phyloP scores from a whole-genome alignment of 1,284 basidiomycete genomes.

The Moesziomyces antarcticus region DNA sequence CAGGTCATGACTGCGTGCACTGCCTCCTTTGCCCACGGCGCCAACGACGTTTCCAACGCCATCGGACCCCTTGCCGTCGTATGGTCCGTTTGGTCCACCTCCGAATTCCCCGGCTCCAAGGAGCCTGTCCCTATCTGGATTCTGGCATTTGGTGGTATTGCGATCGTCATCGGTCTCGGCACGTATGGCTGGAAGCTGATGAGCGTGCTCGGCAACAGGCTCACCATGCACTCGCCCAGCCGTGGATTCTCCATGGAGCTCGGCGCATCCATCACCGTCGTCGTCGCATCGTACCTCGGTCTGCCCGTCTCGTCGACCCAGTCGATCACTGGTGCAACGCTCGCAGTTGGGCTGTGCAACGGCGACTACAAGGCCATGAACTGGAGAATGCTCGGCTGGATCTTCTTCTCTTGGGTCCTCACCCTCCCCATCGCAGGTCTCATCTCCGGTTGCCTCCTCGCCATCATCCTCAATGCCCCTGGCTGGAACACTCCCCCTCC shows the following conservation, averaged over 20 bases:
- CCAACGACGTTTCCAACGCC: constrained; percentile 51
- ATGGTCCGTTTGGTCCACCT: constrained; percentile 40
- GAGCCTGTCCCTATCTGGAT: constrained; percentile 43
- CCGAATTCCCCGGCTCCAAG: constrained; percentile 16
- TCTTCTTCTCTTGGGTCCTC: constrained; percentile 50
- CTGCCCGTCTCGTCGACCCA: constrained; percentile 45
- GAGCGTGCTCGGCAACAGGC: constrained; percentile 45
- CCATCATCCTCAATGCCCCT: constrained; percentile 45
- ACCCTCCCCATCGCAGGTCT: constrained; percentile 48
- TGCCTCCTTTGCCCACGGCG: constrained; percentile 49
- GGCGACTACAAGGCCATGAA: constrained; percentile 36
- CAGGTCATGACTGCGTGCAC: constrained; percentile 53
- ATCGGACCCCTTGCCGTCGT: constrained; percentile 48
- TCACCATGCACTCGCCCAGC: constrained; percentile 51
- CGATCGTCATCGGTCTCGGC: constrained; percentile 42
- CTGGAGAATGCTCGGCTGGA: constrained; percentile 42
- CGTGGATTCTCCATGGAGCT: constrained; percentile 53
- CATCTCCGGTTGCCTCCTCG: constrained; percentile 40
- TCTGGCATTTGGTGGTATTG: constrained; percentile 39
- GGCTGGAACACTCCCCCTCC: constrained; percentile 43
- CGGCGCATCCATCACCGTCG: constrained; percentile 42
- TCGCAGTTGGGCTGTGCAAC: constrained; percentile 42
- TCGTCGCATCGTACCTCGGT: constrained; percentile 27
- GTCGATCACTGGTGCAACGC: constrained; percentile 45
- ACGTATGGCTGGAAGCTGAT: constrained; percentile 50